phyloP scores from a whole-genome alignment of 495 filamentous ascomycete species.

The Daldinia decipiens region DNA sequence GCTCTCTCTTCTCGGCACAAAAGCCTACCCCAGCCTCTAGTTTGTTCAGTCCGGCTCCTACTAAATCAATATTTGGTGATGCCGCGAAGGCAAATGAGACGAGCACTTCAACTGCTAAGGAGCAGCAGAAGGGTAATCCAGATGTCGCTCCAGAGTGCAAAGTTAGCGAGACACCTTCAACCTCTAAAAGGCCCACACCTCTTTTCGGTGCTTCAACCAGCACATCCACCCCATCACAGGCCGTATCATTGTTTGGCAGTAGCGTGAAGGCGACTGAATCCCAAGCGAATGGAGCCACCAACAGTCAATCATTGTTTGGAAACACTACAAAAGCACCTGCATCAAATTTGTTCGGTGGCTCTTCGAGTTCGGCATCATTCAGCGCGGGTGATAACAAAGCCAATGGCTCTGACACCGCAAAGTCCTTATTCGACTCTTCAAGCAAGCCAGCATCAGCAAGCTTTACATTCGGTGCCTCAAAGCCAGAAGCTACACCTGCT shows the following conservation, averaged over 20 bases:
- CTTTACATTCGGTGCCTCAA: constrained; percentile 50
- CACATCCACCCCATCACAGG: constrained; percentile 20
- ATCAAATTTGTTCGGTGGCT: constrained; percentile 47
- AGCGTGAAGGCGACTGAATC: constrained; percentile 4
- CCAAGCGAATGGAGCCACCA: neutral
- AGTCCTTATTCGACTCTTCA: constrained; percentile 39
- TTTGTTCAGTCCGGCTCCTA: constrained; percentile 35
- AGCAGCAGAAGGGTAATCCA: constrained; percentile 37
- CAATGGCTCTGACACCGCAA: constrained; percentile 32
- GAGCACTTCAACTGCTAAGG: constrained; percentile 40
- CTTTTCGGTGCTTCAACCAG: constrained; percentile 46
- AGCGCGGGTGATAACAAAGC: constrained; percentile 6
- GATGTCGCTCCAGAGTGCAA: constrained; percentile 14
- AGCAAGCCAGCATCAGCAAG: constrained; percentile 41
- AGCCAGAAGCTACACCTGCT: constrained; percentile 11
- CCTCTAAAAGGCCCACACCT: constrained; percentile 24
- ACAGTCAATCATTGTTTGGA: constrained; percentile 16
- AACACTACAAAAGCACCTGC: constrained; percentile 12
- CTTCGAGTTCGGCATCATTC: constrained; percentile 24
- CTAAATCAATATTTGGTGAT: constrained; percentile 41
- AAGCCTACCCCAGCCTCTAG: constrained; percentile 25
- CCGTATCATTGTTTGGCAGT: constrained; percentile 25
- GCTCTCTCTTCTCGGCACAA: constrained; percentile 25
- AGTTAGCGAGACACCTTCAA: constrained; percentile 36
- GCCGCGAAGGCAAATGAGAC: constrained; percentile 44